Evolutionary conservation across 306 rosid species (phyloP), one percentile per base, ranked within the genome.

Genomic region (Cicer pinnatifidum): DNA sequence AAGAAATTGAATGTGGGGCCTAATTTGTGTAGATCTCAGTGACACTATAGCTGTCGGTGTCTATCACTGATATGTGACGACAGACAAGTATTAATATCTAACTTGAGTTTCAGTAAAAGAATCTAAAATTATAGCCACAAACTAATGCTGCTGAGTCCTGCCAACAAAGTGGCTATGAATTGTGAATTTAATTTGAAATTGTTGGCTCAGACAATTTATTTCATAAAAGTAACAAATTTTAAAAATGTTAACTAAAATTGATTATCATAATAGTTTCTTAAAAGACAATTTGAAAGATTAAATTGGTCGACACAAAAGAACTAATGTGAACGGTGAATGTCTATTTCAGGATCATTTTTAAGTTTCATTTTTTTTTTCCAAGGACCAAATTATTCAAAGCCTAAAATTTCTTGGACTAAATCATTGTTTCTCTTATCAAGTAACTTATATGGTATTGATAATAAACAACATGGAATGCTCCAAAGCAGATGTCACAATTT

Each of bases 21-120:
- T 38, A 72, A 67, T 64, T 64, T 46, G 71, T 41, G 56, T 41
- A 57, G 50, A 74, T 48, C 10, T 73, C 20, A n/a, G 11, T 28
- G 35, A 28, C 35, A 6, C 51, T 48, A 48, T 5, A 50, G 11
- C 6, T 39, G 13, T 64, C 12, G 13, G 1, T 9, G 16, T 64
- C 72, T 19, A 19, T 50, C 64, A 52, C n/a, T 41, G 23, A 23
- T n/a, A 60, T 47, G 48, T 62, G 33, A 48, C 8, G 8, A 39
- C 48, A 62, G 0, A 9, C 0, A 17, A 8, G 48, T 10, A 38
- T 37, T 5, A 20, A 40, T n/a, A 11, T 39, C 56, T 75, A 40
- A 33, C 72, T 64, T 20, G 64, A 64, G 23, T 39, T 75, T 61
- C 39, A 61, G 16, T 19, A 44, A n/a, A 9, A 53, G 39, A 13